Evolutionary conservation across 495 filamentous ascomycete genomes (phyloP), one percentile per base, ranked within the genome.

Genomic region (Hypoxylon cercidicola): DNA sequence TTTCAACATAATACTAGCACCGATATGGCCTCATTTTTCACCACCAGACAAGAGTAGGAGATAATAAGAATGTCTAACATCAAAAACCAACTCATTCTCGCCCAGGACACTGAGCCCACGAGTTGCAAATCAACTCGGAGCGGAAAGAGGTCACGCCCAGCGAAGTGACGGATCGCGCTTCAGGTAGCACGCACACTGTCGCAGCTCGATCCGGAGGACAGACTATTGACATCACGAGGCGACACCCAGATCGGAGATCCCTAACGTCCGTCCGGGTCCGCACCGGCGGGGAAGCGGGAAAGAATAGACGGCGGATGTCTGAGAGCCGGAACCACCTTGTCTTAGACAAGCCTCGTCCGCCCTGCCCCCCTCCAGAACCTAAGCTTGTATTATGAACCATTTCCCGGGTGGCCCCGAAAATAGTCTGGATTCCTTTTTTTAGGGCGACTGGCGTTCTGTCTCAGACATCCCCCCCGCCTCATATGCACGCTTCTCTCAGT

Each of bases 101-200:
- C 9, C 8, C 9, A 32, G 30, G 30, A 32, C 10, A 32, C 7
- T 32, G 30, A 32, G 30, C 5, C 10, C 9, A 10, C 30, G 30
- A 32, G 30, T 32, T 32, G 10, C 30, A 8, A 32, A 8, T 10
- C 30, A 4, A 32, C 30, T 32, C 1, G 1, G 18, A 20, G 55
- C 50, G 45, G 16, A 66, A 49, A 28, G 6, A 21, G 37, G 18
- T 7, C 19, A 35, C 54, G 40, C 46, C 46, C 37, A 21, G 44
- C 16, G 13, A 46, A 39, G 13, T 39, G 25, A 51, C 18, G 55
- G 16, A 15, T 45, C 41, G 56, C 25, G 13, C 37, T 20, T 44
- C 63, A 61, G 45, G 56, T 66, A 61, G 41, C 41, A 61, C 51
- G 44, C 20, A 13, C 34, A 10, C 28, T 52, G 30, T 49, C 50